phyloP scores from a whole-genome alignment of 1,284 basidiomycete genomes.

The Pseudozyma pruni region DNA sequence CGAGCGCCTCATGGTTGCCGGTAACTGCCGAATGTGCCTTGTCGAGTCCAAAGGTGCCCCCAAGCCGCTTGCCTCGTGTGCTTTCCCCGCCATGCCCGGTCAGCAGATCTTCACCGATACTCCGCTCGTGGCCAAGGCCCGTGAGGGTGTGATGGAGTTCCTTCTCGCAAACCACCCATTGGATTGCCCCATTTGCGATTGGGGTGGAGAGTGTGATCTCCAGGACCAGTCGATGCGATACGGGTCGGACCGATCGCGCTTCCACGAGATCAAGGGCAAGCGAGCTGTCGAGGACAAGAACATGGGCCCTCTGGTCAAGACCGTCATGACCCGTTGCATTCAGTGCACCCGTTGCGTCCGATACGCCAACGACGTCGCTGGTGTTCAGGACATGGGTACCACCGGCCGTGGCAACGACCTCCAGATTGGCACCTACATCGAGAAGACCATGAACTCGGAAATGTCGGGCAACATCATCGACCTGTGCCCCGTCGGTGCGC shows the following conservation, averaged over 20 bases:
- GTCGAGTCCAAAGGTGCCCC: conserved; percentile 94
- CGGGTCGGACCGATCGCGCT: conserved; percentile 93
- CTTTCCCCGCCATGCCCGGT: conserved; percentile 98
- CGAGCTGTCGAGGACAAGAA: conserved; percentile 99
- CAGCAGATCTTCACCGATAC: conserved; percentile 96
- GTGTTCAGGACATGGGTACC: conserved; percentile 96
- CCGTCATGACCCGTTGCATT: conserved; percentile 99
- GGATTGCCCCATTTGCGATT: conserved; percentile 97
- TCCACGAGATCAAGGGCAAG: conserved; percentile 98
- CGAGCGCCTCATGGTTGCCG: conserved; percentile 73
- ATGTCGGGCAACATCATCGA: conserved; percentile 97
- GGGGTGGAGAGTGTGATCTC: conserved; percentile 86
- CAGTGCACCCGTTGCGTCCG: conserved; percentile 99
- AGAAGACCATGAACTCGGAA: conserved; percentile 97
- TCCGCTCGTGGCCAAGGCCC: conserved; percentile 91
- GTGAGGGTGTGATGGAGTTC: conserved; percentile 96
- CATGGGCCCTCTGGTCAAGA: conserved; percentile 96
- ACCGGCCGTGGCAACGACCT: conserved; percentile 97
- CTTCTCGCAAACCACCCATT: conserved; percentile 95
- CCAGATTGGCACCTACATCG: conserved; percentile 98
- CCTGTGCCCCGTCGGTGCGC: conserved; percentile 91
- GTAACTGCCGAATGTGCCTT: conserved; percentile 76
- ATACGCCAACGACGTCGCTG: conserved; percentile 98
- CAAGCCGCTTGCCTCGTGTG: conserved; percentile 81
- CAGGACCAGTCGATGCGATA: conserved; percentile 99